Evolutionary conservation across 192 early-diverging fungal species (phyloP), one percentile per base, ranked within the genome.

Genomic region (Diversispora epigaea): DNA sequence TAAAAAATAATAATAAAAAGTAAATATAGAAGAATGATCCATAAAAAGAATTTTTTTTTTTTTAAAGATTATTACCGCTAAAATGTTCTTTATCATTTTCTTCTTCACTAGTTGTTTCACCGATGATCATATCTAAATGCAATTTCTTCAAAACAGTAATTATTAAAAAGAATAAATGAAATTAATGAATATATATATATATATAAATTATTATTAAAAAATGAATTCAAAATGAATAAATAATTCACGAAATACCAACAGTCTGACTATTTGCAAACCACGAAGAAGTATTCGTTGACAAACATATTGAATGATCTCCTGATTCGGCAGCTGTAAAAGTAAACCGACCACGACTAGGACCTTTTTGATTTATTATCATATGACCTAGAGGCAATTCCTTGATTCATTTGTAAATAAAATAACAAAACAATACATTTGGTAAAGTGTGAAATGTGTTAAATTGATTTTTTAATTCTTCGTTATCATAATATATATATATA

Each of bases 301-400:
- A 82, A 81, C 98, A 99, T 65, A 99, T 94, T 17, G 87, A 82
- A 81, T 99, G 96, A 77, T 96, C 90, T 57, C 96, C 96, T 46
- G 91, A 86, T 68, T 93, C 92, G 25, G 91, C 85, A 21, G 96
- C 89, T 12, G 94, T 96, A 76, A 99, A 99, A 45, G 90, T 91
- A 77, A 98, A 98, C 77, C 90, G 88, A 58, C 96, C 96, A 78
- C 83, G 79, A 60, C 86, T 72, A 5, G 76, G 75, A 66, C 91
- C 89, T 80, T 91, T 93, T 78, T 91, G 91, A 77, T 93, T 92
- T 72, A 95, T 83, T n/a, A 98, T 78, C 43, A 75, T 62, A 71
- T 82, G 76, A 10, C 74, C 77, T 60, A 79, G 71, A 65, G 84
- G 80, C 58, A 85, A 54, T 84, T 85, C 85, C 84, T 89, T 1